A percentile compares a stretch with the other conserved stretches of the same genome.
phyloP scores from a whole-genome alignment of 1,139 yeast genomes.

The Nakaseomyces sp. region DNA sequence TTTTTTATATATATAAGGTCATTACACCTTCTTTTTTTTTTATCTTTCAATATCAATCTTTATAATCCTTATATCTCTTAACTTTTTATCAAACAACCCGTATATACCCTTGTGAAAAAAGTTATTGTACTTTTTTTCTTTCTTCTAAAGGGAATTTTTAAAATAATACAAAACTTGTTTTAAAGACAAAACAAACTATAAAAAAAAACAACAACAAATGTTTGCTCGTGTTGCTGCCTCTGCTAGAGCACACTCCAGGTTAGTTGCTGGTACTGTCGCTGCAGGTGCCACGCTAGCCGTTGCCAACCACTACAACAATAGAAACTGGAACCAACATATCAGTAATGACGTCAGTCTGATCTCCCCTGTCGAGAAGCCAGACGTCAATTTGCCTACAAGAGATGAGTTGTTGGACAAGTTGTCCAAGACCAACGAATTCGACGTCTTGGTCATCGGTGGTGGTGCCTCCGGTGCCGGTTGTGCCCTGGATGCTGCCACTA shows the following conservation, averaged over 20 bases:
- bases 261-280: constrained; percentile 15
- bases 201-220: not conserved
- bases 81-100: too few relatives aligned
- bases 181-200: not conserved
- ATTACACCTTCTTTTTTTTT: too few relatives aligned
- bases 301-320: constrained; percentile 2
- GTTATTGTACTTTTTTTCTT: too few relatives aligned
- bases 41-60: too few relatives aligned
- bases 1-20: too few relatives aligned
- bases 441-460: constrained; percentile 81
- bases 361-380: constrained; percentile 9
- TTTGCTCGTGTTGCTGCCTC: constrained; percentile 6
- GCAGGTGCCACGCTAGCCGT: constrained; percentile 10
- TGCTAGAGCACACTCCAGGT: constrained; percentile 3
- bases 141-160: too few relatives aligned
- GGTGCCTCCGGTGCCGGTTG: constrained; percentile 96
- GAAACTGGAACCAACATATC: not conserved
- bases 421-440: constrained; percentile 49
- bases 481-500: constrained; percentile 83
- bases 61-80: too few relatives aligned
- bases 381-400: constrained; percentile 27
- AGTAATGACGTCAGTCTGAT: constrained; percentile 5
- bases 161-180: too few relatives aligned
- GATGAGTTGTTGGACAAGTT: constrained; percentile 34
- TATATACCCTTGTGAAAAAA: too few relatives aligned